These are phyloP conservation scores for Bipolaris cookei DNA, from an alignment of 2,329 filamentous ascomycete genomes.

Conservation along the genomic window DNA sequence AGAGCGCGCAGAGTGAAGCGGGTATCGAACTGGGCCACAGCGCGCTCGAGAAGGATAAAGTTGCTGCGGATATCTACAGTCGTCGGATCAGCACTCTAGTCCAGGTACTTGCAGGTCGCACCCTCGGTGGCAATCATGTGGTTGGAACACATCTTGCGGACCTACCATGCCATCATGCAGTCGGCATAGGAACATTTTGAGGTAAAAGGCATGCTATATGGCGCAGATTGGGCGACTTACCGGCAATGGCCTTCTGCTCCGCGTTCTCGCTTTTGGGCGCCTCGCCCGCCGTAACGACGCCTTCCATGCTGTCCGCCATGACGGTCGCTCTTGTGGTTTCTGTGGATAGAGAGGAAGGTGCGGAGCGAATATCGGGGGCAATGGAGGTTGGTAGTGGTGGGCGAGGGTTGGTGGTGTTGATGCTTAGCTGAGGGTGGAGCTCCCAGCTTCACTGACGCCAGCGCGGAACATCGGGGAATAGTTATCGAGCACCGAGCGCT, in stretches of 20 bases:
- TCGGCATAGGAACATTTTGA: conserved; percentile 32
- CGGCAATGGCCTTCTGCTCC: conserved; percentile 49
- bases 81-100: conserved; percentile 41
- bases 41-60: conserved; percentile 88
- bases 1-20: conserved; percentile 94
- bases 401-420: conserved; percentile 25
- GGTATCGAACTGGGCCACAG: conserved; percentile 90
- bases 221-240: conserved; percentile 33
- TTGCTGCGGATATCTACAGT: conserved; percentile 88
- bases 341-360: conserved; percentile 21
- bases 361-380: conserved; percentile 17
- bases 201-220: conserved; percentile 27
- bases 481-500: conserved; percentile 20
- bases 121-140: conserved; percentile 41
- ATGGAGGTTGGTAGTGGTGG: conserved; percentile 9
- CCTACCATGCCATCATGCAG: conserved; percentile 26
- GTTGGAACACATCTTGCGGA: conserved; percentile 37
- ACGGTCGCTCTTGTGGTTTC: conserved; percentile 26
- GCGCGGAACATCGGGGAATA: conserved; percentile 22
- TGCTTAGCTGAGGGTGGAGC: conserved; percentile 28
- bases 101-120: conserved; percentile 38
- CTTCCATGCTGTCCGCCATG: conserved; percentile 61
- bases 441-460: conserved; percentile 24
- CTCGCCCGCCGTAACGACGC: conserved; percentile 52
- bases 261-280: conserved; percentile 51